Evolutionary conservation across 805 yeast genomes (phyloP), one percentile per base, ranked within the genome.

Genomic region (Hermanozyma aechmeae): DNA sequence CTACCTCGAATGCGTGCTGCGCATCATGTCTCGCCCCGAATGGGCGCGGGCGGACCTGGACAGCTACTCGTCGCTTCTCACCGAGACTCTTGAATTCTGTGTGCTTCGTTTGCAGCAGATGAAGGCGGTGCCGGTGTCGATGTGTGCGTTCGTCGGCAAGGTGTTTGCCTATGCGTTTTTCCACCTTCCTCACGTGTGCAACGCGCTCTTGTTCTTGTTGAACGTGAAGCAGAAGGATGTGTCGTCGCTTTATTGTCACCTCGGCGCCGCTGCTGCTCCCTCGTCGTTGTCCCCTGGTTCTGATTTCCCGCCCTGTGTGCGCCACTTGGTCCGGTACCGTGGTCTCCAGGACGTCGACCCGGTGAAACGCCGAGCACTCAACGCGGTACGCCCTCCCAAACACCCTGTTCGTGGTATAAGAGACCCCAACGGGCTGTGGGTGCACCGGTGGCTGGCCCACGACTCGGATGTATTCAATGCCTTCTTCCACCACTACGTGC

Each of bases 111-210:
- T 76, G 32, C 46, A 53, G 19, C 54, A 62, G 27, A 42, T 64
- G 32, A 76, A 76, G 37, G 60, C 60, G 15, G 56, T 76, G 8
- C 63, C 82, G 0, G 50, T 74, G n/a, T 61, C 79, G 5, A 51
- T 70, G 13, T 61, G 73, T 14, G 84, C 85, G 3, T 78, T 79
- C 40, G 58, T 74, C 9, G 89, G 89, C 5, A 79, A 80, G 43
- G 67, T 76, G 3, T 68, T 80, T 47, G 86, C 86, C 1, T 72
- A 74, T 43, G 57, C 74, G 3, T 80, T 66, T 38, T 68, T 70
- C 46, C 55, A 63, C 35, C 51, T 77, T 3, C 74, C 76, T 0
- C 61, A 68, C 16, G 67, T 78, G 4, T 71, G 79, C 12, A 62
- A 62, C 28, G 77, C 79, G 2, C 47, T 77, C 22, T 45, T 75